Base-by-base conservation (phyloP, 2,329 filamentous ascomycete species). In the Fusarium chlamydosporum region DNA sequence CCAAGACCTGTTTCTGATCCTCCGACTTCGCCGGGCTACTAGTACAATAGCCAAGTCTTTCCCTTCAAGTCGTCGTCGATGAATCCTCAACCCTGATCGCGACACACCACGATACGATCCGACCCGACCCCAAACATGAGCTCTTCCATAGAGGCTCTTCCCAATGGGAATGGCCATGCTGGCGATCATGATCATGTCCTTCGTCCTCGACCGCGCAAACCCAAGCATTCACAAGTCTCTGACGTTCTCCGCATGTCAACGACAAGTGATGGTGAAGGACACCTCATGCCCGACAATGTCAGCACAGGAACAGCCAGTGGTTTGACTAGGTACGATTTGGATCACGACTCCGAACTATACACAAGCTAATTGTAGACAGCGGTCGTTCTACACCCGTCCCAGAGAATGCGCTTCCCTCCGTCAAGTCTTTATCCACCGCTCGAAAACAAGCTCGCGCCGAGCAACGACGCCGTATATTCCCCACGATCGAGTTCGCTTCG, bases 371-470 rank as follows among this genome's bases (percentile, higher is more conserved):
- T 43, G 20, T 46, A n/a, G 16, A 1, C 72, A 96, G 93, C 80
- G 93, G 93, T 62, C 88, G 88, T 61, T 94, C 93, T 15, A 97
- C 94, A 6, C 94, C 94, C 42, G 81, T 97, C 47, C 89, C 95
- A 55, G 86, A 90, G 73, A 94, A 98, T 85, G 96, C 96, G 12
- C 96, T 93, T n/a, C 95, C 94, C 2, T 98, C 95, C 1, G 89
- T 91, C 59, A 92, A 95, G 72, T 94, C 91, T 37, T 91, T 97
- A 65, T 96, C 93, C 41, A 91, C 89, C 15, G 94, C 92, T 23
- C 90, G 94, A 71, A 94, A 93, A 77, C 91, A 95, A 74, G 89
- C 91, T 51, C 91, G 94, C 76, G 92, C 91, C 62, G 88, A 94
- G 78, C 91, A 93, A 73, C 90, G 91, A 70, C 91, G 91, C 59